Percentiles rank a stretch among this genome's conserved stretches.
Evolutionary conservation across 352 stramenopile genomes (phyloP).

Genomic region (Pythium oligandrum): DNA sequence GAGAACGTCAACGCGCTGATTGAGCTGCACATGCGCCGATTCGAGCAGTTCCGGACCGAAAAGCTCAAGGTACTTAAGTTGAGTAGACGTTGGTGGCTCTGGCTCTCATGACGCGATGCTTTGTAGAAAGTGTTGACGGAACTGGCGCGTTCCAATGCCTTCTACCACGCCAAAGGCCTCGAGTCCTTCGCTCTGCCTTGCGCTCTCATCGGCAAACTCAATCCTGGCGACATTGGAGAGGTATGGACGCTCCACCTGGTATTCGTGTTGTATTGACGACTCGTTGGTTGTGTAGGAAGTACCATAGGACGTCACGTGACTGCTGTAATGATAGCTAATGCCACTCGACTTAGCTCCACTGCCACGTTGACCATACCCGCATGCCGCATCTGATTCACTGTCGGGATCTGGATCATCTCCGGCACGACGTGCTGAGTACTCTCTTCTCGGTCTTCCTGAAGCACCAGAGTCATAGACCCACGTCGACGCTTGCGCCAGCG

Average conservation of each 20-base stretch:
- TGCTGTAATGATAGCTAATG: slow-evolving; percentile 21
- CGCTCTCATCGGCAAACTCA: slow-evolving; percentile 35
- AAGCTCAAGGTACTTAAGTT: slow-evolving; percentile 64
- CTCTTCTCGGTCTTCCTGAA: slow-evolving; percentile 1
- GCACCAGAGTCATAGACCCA: background rate
- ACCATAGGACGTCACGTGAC: slow-evolving; percentile 7
- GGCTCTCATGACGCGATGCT: background rate
- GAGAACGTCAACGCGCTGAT: slow-evolving; percentile 79
- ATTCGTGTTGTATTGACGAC: too few species aligned
- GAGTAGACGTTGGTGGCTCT: background rate
- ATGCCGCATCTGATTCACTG: slow-evolving; percentile 26
- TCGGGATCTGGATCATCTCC: slow-evolving; percentile 17
- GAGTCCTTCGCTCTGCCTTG: slow-evolving; percentile 63
- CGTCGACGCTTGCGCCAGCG: slow-evolving; percentile 2
- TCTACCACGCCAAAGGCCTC: slow-evolving; percentile 74
- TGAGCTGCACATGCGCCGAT: slow-evolving; percentile 67
- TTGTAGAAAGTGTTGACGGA: slow-evolving; percentile 68
- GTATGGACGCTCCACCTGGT: background rate
- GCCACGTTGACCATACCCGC: slow-evolving; percentile 21
- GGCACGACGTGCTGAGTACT: too few species aligned
- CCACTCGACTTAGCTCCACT: slow-evolving; percentile 12
- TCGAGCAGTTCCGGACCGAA: slow-evolving; percentile 61
- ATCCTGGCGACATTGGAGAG: slow-evolving; percentile 10
- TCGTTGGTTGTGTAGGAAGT: too few species aligned
- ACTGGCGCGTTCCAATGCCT: slow-evolving; percentile 63